Percentiles rank a stretch among this genome's conserved stretches.
Evolutionary conservation across 352 stramenopile species (phyloP).

Genomic region (Elongisporangium anandrum): DNA sequence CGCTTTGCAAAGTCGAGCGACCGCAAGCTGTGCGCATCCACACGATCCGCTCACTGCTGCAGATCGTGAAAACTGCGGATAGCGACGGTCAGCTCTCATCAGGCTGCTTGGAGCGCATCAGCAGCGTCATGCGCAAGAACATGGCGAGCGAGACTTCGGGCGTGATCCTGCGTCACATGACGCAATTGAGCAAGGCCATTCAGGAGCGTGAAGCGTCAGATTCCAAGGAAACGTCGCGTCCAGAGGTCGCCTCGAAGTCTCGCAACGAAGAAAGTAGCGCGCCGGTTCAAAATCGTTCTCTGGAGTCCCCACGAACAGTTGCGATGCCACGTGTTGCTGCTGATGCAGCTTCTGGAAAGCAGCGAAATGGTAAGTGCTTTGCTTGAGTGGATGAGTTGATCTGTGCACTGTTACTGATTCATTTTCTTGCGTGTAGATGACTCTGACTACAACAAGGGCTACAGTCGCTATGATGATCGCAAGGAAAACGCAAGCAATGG

Average conservation of each 20-base stretch:
- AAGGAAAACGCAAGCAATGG: neutral
- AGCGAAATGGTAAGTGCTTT: neutral
- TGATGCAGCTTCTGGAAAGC: neutral
- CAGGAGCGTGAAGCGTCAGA: slow-evolving; percentile 16
- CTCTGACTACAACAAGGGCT: neutral
- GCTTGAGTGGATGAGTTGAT: neutral
- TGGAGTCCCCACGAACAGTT: neutral
- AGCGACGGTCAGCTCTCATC: slow-evolving; percentile 11
- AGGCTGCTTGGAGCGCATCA: slow-evolving; percentile 40
- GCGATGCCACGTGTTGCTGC: slow-evolving; percentile 1
- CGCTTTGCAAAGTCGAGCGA: slow-evolving; percentile 29
- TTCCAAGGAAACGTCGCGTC: neutral
- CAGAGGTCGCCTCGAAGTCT: slow-evolving; percentile 1
- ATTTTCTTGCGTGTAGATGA: neutral
- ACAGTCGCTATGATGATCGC: neutral
- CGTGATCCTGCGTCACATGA: slow-evolving; percentile 62
- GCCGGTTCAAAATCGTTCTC: neutral
- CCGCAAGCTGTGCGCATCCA: slow-evolving; percentile 70
- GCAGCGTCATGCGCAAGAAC: slow-evolving; percentile 23
- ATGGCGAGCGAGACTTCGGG: slow-evolving; percentile 43
- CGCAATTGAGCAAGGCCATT: slow-evolving; percentile 41
- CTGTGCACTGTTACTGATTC: neutral
- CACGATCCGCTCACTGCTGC: slow-evolving; percentile 59
- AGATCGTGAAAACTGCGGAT: slow-evolving; percentile 52
- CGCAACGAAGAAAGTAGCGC: slow-evolving; percentile 4